Conservation (phyloP, 169 alveolate genomes). For the Neospora caninum region DNA sequence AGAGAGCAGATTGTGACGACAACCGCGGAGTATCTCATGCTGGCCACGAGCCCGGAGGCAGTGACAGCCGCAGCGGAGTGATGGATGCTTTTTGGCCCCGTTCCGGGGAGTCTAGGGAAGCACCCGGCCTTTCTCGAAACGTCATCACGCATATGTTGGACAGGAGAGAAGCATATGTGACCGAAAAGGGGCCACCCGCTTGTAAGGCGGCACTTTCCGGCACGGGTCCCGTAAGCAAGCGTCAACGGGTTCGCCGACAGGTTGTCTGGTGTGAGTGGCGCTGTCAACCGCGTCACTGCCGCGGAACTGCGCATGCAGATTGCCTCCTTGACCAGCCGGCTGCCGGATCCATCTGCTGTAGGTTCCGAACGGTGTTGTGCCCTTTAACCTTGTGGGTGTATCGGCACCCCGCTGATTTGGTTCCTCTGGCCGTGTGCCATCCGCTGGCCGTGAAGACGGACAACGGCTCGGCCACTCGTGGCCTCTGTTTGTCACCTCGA, state of each 20-base stretch:
- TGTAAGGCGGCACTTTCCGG: too few relatives aligned
- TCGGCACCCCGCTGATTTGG: constrained; percentile 16
- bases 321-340: neutral
- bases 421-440: constrained; percentile 1
- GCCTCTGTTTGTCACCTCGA: neutral
- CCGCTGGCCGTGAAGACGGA: constrained; percentile 5
- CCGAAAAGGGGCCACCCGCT: neutral
- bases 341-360: neutral
- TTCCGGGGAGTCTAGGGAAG: neutral
- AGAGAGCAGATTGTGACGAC: neutral
- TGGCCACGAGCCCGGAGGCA: too few relatives aligned
- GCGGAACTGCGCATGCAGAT: too few relatives aligned
- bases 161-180: neutral
- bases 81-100: neutral
- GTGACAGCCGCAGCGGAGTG: too few relatives aligned
- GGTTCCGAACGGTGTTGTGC: neutral
- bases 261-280: constrained; percentile 54
- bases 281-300: neutral
- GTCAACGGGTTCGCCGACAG: neutral
- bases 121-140: neutral
- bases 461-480: neutral
- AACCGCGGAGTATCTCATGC: too few relatives aligned
- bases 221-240: too few relatives aligned
- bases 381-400: constrained; percentile 29
- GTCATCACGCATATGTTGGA: neutral